Conservation (phyloP, 352 stramenopile genomes). For the Globisporangium echinulatum region DNA sequence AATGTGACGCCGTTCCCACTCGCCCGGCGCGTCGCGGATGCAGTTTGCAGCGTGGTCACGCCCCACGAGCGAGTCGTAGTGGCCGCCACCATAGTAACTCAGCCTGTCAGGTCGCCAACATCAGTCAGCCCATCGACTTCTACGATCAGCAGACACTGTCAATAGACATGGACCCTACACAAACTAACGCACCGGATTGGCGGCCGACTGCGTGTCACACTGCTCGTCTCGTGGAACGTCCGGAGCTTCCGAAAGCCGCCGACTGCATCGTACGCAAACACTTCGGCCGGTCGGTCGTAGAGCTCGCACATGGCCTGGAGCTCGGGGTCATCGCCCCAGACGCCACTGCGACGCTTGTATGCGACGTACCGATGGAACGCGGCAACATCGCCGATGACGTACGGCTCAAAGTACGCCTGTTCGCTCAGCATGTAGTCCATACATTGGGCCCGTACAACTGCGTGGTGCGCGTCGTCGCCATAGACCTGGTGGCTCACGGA, state of each 20-base stretch:
- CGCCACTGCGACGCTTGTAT: constrained; percentile 85
- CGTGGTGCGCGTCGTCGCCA: constrained; percentile 88
- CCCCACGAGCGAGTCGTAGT: constrained; percentile 88
- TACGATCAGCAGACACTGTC: constrained; percentile 1
- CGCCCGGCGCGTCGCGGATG: constrained; percentile 47
- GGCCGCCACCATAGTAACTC: constrained; percentile 89
- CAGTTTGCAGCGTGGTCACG: constrained; percentile 45
- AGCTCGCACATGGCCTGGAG: constrained; percentile 94
- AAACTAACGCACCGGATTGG: constrained; percentile 49
- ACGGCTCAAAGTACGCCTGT: constrained; percentile 90
- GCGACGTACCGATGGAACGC: constrained; percentile 88
- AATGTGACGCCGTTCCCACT: constrained; percentile 65
- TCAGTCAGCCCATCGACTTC: neutral
- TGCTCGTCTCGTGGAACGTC: constrained; percentile 84
- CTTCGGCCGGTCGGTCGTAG: constrained; percentile 87
- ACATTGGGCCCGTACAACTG: constrained; percentile 82
- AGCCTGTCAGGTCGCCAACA: constrained; percentile 30
- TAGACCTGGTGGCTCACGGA: constrained; percentile 96
- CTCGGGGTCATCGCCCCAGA: constrained; percentile 95
- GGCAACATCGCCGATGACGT: constrained; percentile 82
- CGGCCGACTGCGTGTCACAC: constrained; percentile 45
- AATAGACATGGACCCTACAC: neutral
- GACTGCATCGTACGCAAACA: constrained; percentile 82
- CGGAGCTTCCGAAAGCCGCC: constrained; percentile 74
- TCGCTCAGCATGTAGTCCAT: constrained; percentile 96